A percentile compares a stretch with the other conserved stretches of the same genome.
These are phyloP conservation scores for Cyclostephanos tholiformis DNA, from an alignment of 108 stramenopile genomes.

Conservation along the genomic window DNA sequence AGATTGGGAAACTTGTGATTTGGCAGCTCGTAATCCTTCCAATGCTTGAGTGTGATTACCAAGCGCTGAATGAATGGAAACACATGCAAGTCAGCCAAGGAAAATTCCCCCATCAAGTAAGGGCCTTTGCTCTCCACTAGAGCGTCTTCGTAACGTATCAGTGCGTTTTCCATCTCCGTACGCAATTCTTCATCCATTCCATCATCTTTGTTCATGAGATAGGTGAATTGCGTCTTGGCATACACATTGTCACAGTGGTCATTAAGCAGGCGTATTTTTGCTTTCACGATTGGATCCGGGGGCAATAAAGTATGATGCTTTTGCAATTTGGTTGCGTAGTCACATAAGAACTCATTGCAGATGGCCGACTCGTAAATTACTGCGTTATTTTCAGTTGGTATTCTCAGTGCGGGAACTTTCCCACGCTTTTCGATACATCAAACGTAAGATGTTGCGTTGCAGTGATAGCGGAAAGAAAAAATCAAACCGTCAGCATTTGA, in stretches of 20 bases:
- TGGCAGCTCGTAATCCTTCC: slow-evolving; percentile 50
- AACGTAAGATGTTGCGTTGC: no score
- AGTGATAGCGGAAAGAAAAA: no score
- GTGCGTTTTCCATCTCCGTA: slow-evolving; percentile 42
- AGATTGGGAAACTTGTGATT: slow-evolving; percentile 44
- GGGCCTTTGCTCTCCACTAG: slow-evolving; percentile 34
- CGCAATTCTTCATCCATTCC: slow-evolving; percentile 23
- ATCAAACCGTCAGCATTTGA: neutral
- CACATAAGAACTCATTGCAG: slow-evolving; percentile 57
- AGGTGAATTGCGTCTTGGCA: slow-evolving; percentile 46
- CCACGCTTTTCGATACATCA: slow-evolving; percentile 18
- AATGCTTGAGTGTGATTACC: slow-evolving; percentile 40
- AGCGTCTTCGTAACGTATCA: slow-evolving; percentile 29
- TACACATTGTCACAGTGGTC: slow-evolving; percentile 53
- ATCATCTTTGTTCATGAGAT: slow-evolving; percentile 53
- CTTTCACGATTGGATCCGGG: slow-evolving; percentile 29
- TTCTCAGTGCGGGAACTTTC: slow-evolving; percentile 53
- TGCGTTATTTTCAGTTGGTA: slow-evolving; percentile 30
- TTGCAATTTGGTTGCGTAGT: slow-evolving; percentile 36
- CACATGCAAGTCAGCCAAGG: slow-evolving; percentile 50
- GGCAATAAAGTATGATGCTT: slow-evolving; percentile 35
- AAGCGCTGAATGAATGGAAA: slow-evolving; percentile 53
- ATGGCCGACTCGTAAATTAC: slow-evolving; percentile 55
- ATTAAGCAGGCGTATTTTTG: slow-evolving; percentile 49
- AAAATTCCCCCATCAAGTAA: slow-evolving; percentile 51